Percentiles rank a stretch among this genome's conserved stretches.
phyloP scores from a whole-genome alignment of 2,329 filamentous ascomycete genomes.

The Xylariaceae sp. region DNA sequence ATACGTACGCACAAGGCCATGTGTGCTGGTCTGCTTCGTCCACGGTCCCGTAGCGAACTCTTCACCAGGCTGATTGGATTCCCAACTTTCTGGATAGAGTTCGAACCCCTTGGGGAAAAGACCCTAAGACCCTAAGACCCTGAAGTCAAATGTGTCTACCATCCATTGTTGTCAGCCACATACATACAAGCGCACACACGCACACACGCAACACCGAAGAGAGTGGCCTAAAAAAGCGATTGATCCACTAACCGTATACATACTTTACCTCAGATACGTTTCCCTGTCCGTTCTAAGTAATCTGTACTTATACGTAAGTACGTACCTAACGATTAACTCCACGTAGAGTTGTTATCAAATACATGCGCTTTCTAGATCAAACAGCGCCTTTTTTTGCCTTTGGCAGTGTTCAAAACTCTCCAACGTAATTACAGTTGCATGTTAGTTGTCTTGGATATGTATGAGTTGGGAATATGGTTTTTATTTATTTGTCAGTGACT shows the following conservation, averaged over 20 bases:
- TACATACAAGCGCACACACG: not conserved
- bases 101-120: conserved; percentile 10
- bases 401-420: too few species aligned
- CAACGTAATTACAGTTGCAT: too few species aligned
- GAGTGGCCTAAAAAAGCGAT: not conserved
- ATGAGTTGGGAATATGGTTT: not conserved
- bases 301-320: too few species aligned
- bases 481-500: conserved; percentile 1
- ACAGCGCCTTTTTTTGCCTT: too few species aligned
- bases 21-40: not conserved
- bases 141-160: too few species aligned
- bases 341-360: too few species aligned
- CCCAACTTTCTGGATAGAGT: conserved; percentile 24
- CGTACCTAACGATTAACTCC: too few species aligned
- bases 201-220: not conserved
- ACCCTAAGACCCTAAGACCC: conserved; percentile 1
- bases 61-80: conserved; percentile 13
- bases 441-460: too few species aligned
- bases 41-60: not conserved
- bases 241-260: not conserved
- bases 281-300: not conserved
- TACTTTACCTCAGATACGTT: not conserved
- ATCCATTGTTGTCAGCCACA: conserved; percentile 1
- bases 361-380: too few species aligned
- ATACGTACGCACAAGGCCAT: not conserved